These are phyloP conservation scores for Balamuthia mandrillaris DNA, from an alignment of 208 protist genomes.

Conservation along the genomic window DNA sequence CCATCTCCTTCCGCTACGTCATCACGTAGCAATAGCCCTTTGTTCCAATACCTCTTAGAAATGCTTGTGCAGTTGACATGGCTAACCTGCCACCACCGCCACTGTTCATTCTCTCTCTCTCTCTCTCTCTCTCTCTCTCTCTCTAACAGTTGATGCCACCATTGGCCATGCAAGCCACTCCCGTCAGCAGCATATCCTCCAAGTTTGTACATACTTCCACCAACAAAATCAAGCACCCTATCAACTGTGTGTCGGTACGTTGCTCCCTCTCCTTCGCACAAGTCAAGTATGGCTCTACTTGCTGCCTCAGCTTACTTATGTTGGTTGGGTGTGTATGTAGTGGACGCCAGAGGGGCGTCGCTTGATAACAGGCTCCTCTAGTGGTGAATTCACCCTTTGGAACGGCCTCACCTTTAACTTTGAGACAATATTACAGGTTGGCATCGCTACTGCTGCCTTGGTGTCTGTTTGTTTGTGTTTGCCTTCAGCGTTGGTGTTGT, in stretches of 20 bases:
- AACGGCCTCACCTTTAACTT: constrained; percentile 89
- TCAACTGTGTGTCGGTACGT: not conserved
- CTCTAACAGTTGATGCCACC: not conserved
- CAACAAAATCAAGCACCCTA: not conserved
- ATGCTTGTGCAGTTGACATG: too few relatives aligned
- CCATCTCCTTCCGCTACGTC: not conserved
- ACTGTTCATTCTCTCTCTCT: not conserved
- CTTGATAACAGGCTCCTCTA: constrained; percentile 16
- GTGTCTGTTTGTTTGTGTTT: not conserved
- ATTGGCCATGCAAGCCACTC: not conserved
- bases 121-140: not conserved
- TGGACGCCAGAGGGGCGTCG: constrained; percentile 10
- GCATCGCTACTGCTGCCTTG: not conserved
- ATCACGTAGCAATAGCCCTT: too few relatives aligned
- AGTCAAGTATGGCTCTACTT: too few relatives aligned
- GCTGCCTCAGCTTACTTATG: not conserved
- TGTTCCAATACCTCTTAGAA: too few relatives aligned
- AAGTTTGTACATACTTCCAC: not conserved
- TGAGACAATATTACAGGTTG: constrained; percentile 78
- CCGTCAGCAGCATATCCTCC: not conserved
- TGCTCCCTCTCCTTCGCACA: not conserved
- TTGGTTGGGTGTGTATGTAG: not conserved
- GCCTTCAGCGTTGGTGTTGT: not conserved
- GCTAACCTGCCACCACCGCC: too few relatives aligned
- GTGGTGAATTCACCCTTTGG: constrained; percentile 88